Conservation (phyloP, 2,329 filamentous ascomycete genomes). For the Claviceps pusilla region DNA sequence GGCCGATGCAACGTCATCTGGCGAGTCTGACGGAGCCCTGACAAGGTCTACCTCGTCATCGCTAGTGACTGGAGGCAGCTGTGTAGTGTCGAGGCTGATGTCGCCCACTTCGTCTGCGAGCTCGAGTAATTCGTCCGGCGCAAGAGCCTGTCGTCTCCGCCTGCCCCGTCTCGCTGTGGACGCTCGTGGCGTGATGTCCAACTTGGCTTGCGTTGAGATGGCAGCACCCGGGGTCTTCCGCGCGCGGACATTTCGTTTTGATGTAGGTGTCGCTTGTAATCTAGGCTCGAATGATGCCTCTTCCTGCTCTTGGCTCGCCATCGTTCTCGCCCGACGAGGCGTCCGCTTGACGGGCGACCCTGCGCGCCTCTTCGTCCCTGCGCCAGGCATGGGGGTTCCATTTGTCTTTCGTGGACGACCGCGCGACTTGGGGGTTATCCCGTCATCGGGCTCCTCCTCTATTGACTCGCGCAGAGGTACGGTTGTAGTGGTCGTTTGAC, state of each 20-base stretch:
- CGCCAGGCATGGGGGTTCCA: slow-evolving; percentile 34
- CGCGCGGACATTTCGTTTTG: slow-evolving; percentile 14
- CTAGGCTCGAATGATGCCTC: slow-evolving; percentile 9
- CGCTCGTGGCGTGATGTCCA: slow-evolving; percentile 7
- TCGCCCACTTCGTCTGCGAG: slow-evolving; percentile 11
- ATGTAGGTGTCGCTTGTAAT: slow-evolving; percentile 18
- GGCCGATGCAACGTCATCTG: background rate
- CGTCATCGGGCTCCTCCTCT: slow-evolving; percentile 17
- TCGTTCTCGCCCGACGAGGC: slow-evolving; percentile 19
- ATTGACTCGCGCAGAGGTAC: slow-evolving; percentile 34
- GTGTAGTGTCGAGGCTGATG: slow-evolving; percentile 6
- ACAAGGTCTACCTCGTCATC: slow-evolving; percentile 18
- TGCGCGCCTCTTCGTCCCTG: slow-evolving; percentile 28
- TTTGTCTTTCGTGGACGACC: slow-evolving; percentile 35
- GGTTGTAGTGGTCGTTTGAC: slow-evolving; percentile 31
- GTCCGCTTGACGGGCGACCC: slow-evolving; percentile 28
- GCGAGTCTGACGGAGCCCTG: slow-evolving; percentile 10
- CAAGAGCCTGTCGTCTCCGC: slow-evolving; percentile 12
- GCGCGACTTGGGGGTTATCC: slow-evolving; percentile 26
- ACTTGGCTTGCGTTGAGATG: slow-evolving; percentile 11
- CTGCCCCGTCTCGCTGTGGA: slow-evolving; percentile 7
- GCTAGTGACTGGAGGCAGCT: slow-evolving; percentile 8
- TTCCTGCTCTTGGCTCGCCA: slow-evolving; percentile 15
- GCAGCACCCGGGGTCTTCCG: slow-evolving; percentile 13
- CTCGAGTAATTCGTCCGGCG: slow-evolving; percentile 14